A percentile compares a stretch with the other conserved stretches of the same genome.
These are phyloP conservation scores for Laetiporus sulphureus DNA, from an alignment of 1,284 basidiomycete species.

Conservation along the genomic window DNA sequence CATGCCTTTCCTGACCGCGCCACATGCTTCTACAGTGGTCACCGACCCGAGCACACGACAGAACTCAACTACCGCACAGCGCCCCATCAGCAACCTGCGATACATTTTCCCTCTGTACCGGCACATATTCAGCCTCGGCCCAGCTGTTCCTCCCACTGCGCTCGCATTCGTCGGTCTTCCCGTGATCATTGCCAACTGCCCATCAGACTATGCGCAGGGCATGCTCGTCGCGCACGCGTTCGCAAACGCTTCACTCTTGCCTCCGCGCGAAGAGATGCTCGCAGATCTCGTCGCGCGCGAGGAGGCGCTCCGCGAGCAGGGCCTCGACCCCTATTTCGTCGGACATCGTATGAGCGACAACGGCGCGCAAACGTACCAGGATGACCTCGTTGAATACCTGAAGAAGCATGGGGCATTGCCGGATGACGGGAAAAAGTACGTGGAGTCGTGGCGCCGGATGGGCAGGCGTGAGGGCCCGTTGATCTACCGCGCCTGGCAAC, in stretches of 20 bases:
- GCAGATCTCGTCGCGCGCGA: slow-evolving; percentile 36
- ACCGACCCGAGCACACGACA: slow-evolving; percentile 13
- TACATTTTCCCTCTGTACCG: slow-evolving; percentile 50
- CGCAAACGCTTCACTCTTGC: slow-evolving; percentile 34
- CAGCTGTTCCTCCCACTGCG: slow-evolving; percentile 39
- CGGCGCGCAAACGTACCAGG: slow-evolving; percentile 41
- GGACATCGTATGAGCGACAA: slow-evolving; percentile 39
- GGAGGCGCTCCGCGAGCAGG: slow-evolving; percentile 28
- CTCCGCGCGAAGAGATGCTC: slow-evolving; percentile 33
- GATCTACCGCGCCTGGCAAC: slow-evolving; percentile 38
- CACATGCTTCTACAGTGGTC: slow-evolving; percentile 19
- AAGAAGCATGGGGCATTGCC: slow-evolving; percentile 35
- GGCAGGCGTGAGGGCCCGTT: slow-evolving; percentile 24
- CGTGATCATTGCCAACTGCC: slow-evolving; percentile 38
- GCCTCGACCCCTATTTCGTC: slow-evolving; percentile 41
- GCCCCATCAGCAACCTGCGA: slow-evolving; percentile 40
- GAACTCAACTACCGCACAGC: slow-evolving; percentile 21
- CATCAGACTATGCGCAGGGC: slow-evolving; percentile 45
- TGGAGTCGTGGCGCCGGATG: slow-evolving; percentile 42
- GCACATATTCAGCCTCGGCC: slow-evolving; percentile 45
- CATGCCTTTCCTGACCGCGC: slow-evolving; percentile 42
- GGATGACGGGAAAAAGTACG: slow-evolving; percentile 36
- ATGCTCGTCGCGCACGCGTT: slow-evolving; percentile 40
- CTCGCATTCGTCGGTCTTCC: slow-evolving; percentile 50
- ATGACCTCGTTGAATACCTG: slow-evolving; percentile 37